Conservation (phyloP, 2,329 filamentous ascomycete genomes). For the Verticillium dahliae region DNA sequence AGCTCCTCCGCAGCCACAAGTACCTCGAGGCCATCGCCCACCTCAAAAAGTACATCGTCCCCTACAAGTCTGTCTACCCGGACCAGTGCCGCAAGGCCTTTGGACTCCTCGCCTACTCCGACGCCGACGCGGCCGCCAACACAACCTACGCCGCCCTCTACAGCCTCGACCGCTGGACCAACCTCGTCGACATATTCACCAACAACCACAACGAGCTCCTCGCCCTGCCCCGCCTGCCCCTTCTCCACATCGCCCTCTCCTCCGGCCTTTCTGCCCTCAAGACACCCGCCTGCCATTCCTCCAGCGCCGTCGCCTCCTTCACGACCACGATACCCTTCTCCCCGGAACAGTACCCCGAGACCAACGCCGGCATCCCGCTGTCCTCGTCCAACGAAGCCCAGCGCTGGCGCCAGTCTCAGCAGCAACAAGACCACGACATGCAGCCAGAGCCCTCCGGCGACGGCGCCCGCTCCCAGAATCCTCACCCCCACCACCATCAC, state of each 20-base stretch:
- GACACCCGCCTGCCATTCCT: slow-evolving; percentile 84
- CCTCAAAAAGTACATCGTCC: slow-evolving; percentile 73
- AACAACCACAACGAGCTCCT: slow-evolving; percentile 82
- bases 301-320: slow-evolving; percentile 36
- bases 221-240: slow-evolving; percentile 71
- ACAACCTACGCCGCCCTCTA: slow-evolving; percentile 55
- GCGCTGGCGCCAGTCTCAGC: slow-evolving; percentile 9
- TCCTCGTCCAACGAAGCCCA: neutral
- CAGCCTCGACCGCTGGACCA: slow-evolving; percentile 63
- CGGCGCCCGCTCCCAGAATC: slow-evolving; percentile 3
- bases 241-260: slow-evolving; percentile 84
- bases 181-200: slow-evolving; percentile 75
- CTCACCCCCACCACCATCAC: neutral
- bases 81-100: slow-evolving; percentile 66
- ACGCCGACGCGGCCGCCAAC: slow-evolving; percentile 43
- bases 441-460: slow-evolving; percentile 13
- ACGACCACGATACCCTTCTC: neutral
- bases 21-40: slow-evolving; percentile 73
- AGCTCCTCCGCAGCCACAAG: slow-evolving; percentile 70
- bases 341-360: neutral
- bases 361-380: too few relatives aligned
- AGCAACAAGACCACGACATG: slow-evolving; percentile 18
- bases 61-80: slow-evolving; percentile 62
- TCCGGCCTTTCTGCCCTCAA: slow-evolving; percentile 92
- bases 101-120: slow-evolving; percentile 71